Evolutionary conservation across 257 asterid genomes (phyloP).

Genomic region (Przewalskia tangutica): DNA sequence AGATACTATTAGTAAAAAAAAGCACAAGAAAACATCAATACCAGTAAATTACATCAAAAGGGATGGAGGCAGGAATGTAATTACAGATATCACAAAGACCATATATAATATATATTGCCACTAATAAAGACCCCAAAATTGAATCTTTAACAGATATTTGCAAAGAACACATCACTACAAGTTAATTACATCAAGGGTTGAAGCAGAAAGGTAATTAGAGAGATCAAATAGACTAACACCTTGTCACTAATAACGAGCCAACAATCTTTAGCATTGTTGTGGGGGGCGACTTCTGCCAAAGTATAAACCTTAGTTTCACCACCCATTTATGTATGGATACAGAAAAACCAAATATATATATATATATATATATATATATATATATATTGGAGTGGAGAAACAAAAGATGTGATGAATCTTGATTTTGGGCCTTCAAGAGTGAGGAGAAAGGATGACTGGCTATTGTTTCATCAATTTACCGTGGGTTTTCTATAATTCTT

Average conservation of each 20-base stretch:
- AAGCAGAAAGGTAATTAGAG: neutral
- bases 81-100: neutral
- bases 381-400: neutral
- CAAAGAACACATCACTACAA: no score
- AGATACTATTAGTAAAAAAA: neutral
- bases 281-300: slow-evolving; percentile 3
- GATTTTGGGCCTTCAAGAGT: neutral
- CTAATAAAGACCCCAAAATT: neutral
- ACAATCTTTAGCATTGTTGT: slow-evolving; percentile 13
- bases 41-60: no score
- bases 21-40: neutral
- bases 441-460: no score
- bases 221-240: neutral
- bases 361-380: no score
- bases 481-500: no score
- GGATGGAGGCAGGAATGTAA: neutral
- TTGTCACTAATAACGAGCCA: slow-evolving; percentile 13
- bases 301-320: slow-evolving; percentile 5
- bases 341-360: no score
- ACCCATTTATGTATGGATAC: neutral
- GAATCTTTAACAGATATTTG: no score
- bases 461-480: no score
- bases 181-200: neutral
- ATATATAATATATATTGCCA: neutral
- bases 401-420: neutral